phyloP scores from a whole-genome alignment of 257 asterid genomes.

The Voacanga thouarsii region DNA sequence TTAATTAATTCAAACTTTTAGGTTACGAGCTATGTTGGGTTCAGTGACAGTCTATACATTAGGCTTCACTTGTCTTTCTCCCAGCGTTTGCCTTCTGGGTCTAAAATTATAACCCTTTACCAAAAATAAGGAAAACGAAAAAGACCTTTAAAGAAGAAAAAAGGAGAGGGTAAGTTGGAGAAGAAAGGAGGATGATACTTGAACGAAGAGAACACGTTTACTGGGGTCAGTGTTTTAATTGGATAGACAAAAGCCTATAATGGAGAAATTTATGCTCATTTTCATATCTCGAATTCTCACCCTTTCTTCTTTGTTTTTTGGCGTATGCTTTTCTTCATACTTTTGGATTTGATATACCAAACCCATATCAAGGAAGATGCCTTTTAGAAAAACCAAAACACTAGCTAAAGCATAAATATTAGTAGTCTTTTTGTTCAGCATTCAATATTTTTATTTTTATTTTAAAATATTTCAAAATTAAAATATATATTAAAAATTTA shows the following conservation, averaged over 20 bases:
- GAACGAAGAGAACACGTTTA: slow-evolving; percentile 35
- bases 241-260: slow-evolving; percentile 15
- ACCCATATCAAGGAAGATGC: background rate
- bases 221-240: slow-evolving; percentile 24
- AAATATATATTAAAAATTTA: too few relatives aligned
- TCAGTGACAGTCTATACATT: too few relatives aligned
- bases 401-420: background rate
- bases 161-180: background rate
- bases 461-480: too few relatives aligned
- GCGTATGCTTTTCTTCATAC: background rate
- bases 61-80: too few relatives aligned
- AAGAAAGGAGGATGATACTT: slow-evolving; percentile 18
- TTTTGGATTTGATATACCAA: background rate
- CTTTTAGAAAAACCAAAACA: background rate
- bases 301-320: background rate
- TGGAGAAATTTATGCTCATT: slow-evolving; percentile 13
- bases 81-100: too few relatives aligned
- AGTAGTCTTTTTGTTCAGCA: too few relatives aligned
- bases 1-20: background rate
- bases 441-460: too few relatives aligned
- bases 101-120: too few relatives aligned
- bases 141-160: too few relatives aligned
- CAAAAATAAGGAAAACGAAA: too few relatives aligned
- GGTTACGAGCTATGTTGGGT: too few relatives aligned
- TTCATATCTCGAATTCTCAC: background rate